These are phyloP conservation scores for Apophysomyces trapeziformis DNA, from an alignment of 371 early-diverging fungal species.

Conservation along the genomic window DNA sequence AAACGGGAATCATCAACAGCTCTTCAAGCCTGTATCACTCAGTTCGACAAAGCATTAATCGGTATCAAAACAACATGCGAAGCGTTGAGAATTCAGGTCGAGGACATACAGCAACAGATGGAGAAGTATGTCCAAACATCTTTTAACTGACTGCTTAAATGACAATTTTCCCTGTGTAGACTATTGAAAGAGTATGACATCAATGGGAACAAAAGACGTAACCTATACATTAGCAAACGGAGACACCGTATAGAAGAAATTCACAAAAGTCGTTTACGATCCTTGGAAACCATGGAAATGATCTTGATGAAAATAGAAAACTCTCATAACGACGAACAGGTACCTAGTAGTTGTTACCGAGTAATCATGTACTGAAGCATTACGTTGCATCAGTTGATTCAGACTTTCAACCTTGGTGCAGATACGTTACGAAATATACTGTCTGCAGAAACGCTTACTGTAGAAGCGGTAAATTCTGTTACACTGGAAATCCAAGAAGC, in stretches of 20 bases:
- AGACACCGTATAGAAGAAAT: slow-evolving; percentile 45
- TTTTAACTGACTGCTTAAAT: background rate
- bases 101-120: slow-evolving; percentile 46
- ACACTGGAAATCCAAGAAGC: slow-evolving; percentile 52
- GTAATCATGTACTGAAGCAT: background rate
- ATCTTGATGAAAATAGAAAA: slow-evolving; percentile 56
- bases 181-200: slow-evolving; percentile 16
- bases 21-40: slow-evolving; percentile 32
- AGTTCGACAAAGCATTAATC: slow-evolving; percentile 53
- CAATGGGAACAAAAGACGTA: slow-evolving; percentile 40
- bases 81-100: slow-evolving; percentile 49
- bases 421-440: slow-evolving; percentile 46
- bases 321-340: slow-evolving; percentile 61
- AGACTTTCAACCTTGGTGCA: slow-evolving; percentile 60
- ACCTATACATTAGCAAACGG: slow-evolving; percentile 46
- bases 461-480: slow-evolving; percentile 45
- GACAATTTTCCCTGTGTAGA: slow-evolving; percentile 7
- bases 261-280: slow-evolving; percentile 49
- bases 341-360: slow-evolving; percentile 12
- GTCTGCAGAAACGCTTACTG: slow-evolving; percentile 33
- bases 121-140: slow-evolving; percentile 32
- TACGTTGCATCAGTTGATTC: slow-evolving; percentile 41
- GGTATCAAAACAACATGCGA: slow-evolving; percentile 51
- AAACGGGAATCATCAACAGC: slow-evolving; percentile 2
- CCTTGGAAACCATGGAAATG: slow-evolving; percentile 59